Evolutionary conservation across 164 flowering plant genomes (phyloP).

Genomic region (Akebia trifoliata): DNA sequence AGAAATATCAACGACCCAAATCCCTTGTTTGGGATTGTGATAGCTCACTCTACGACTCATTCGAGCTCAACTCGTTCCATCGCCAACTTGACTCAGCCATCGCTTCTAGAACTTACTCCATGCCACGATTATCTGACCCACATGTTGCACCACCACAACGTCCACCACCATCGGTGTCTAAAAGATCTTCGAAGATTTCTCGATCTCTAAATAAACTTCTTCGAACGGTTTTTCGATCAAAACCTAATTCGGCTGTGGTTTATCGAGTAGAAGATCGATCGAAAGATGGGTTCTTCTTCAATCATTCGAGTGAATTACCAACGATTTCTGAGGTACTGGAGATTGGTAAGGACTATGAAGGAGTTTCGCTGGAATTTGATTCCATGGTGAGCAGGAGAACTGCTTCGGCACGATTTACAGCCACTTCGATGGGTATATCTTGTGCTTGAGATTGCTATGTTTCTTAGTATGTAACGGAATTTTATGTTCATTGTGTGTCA

Average conservation of each 20-base stretch:
- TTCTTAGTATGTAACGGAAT: no score
- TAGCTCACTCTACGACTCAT: conserved; percentile 86
- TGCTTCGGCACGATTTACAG: conserved; percentile 44
- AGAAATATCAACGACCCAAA: conserved; percentile 5
- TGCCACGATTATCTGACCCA: conserved; percentile 51
- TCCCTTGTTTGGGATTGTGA: conserved; percentile 72
- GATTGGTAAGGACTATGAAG: conserved; percentile 18
- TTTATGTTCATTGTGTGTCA: background rate
- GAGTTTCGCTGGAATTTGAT: conserved; percentile 35
- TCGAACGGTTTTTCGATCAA: conserved; percentile 40
- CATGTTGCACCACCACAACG: conserved; percentile 17
- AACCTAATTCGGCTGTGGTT: conserved; percentile 3
- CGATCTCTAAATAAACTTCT: conserved; percentile 50
- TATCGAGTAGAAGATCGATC: conserved; percentile 3
- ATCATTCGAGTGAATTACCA: conserved; percentile 32
- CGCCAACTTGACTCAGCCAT: conserved; percentile 78
- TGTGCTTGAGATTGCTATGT: no score
- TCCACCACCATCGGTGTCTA: conserved; percentile 4
- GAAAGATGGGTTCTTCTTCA: conserved; percentile 24
- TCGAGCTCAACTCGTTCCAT: conserved; percentile 80
- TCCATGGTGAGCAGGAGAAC: conserved; percentile 32
- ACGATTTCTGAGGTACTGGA: conserved; percentile 55
- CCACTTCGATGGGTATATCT: conserved; percentile 33
- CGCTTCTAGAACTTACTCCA: conserved; percentile 56
- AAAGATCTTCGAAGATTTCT: conserved; percentile 43